A percentile compares a stretch with the other conserved stretches of the same genome.
Evolutionary conservation across 768 basidiomycete species (phyloP).

Genomic region (Clathrus columnatus): DNA sequence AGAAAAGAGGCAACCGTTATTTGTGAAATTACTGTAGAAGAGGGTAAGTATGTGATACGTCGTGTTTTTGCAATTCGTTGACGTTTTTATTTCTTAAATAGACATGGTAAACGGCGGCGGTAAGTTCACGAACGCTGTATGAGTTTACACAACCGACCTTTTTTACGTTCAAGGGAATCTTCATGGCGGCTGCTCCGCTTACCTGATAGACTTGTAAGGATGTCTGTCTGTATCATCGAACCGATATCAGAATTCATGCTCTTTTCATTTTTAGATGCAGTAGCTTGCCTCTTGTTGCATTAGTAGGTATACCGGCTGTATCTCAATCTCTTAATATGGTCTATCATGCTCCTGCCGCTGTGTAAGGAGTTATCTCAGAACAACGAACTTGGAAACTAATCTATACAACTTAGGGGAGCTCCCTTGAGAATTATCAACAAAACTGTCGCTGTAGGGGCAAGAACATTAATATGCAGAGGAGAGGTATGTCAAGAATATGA

Average conservation of each 20-base stretch:
- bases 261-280: neutral
- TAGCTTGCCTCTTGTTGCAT: no score
- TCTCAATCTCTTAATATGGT: constrained; percentile 9
- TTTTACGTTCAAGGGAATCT: constrained; percentile 2
- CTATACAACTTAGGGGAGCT: neutral
- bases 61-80: neutral
- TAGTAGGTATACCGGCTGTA: neutral
- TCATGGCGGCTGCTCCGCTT: constrained; percentile 8
- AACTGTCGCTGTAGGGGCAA: neutral
- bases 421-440: constrained; percentile 4
- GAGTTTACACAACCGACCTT: neutral
- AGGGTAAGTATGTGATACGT: neutral
- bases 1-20: constrained; percentile 3
- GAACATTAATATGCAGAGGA: neutral
- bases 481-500: neutral
- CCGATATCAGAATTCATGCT: neutral
- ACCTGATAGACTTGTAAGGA: constrained; percentile 8
- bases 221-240: neutral
- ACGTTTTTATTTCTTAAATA: neutral
- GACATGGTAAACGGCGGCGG: constrained; percentile 9
- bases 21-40: constrained; percentile 1
- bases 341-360: constrained; percentile 7
- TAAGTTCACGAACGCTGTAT: neutral
- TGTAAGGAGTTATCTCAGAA: neutral
- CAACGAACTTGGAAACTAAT: neutral